Base-by-base conservation (phyloP, 768 basidiomycete species). In the Phallus indusiatus region DNA sequence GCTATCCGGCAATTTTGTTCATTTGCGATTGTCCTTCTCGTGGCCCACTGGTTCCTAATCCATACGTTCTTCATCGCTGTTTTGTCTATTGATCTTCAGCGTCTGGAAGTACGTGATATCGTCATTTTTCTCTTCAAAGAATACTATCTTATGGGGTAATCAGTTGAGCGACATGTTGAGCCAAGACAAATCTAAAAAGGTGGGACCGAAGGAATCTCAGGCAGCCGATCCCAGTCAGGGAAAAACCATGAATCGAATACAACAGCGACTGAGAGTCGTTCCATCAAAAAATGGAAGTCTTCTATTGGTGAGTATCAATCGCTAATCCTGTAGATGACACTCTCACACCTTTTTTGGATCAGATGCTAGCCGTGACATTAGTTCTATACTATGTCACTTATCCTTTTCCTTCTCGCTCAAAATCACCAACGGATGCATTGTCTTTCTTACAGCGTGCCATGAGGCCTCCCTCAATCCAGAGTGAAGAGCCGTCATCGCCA, bases 11-110 rank as follows among this genome's bases (percentile, higher is more conserved):
- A 97, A 66, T 95, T 97, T 67, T 95, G 94, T 70, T 78, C 84
- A 2, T 97, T 98, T 68, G 92, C 93, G 0, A 85, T 93, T 48
- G 92, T 97, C 21, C 92, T 97, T 11, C 79, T 97, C 20, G 88
- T 97, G 33, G 94, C 93, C 16, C 94, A 98, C 69, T 98, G 93
- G 93, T 95, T 94, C 74, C 79, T 98, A 61, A 87, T 95, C 16
- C 91, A 96, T 67, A 96, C 93, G 0, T 95, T 97, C 74, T 97
- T 95, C 73, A 77, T 94, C 63, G 89, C 94, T 7, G 93, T 96
- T 24, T 74, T 99, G 21, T 93, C 92, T 0, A 96, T 99, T 64
- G 95, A 99, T 74, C 84, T 97, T 50, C 94, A 96, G 64, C 83
- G 95, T 50, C 73, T 99, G 22, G 95, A 95, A 74, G 86, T 83